Conservation (phyloP, 1,139 yeast species). For the Geotrichum fermentans region DNA sequence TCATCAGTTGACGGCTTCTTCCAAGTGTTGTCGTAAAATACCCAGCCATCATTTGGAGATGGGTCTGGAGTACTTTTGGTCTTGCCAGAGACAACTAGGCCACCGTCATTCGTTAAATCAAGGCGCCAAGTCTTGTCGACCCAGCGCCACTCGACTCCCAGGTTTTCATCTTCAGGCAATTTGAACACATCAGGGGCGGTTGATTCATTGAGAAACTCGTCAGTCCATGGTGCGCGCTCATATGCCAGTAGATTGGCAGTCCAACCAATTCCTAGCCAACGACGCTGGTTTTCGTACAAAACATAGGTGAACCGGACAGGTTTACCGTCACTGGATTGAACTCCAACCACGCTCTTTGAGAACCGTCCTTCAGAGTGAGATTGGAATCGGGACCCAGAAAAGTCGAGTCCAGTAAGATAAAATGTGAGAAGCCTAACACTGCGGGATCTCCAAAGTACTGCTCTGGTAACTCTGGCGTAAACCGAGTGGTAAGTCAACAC, state of each 20-base stretch:
- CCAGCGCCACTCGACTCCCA: constrained; percentile 79
- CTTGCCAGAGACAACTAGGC: constrained; percentile 41
- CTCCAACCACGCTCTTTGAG: constrained; percentile 37
- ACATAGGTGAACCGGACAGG: constrained; percentile 88
- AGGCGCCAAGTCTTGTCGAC: constrained; percentile 87
- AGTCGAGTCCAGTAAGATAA: constrained; percentile 82
- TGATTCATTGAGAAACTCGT: constrained; percentile 84
- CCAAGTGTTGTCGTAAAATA: constrained; percentile 92
- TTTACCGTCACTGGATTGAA: constrained; percentile 51
- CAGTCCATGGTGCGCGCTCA: constrained; percentile 96
- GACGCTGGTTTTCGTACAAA: constrained; percentile 90
- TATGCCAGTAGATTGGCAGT: constrained; percentile 84
- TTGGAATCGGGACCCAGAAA: constrained; percentile 47
- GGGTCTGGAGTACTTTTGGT: constrained; percentile 75
- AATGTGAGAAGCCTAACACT: constrained; percentile 64
- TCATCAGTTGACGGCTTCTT: constrained; percentile 85
- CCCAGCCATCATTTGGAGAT: constrained; percentile 72
- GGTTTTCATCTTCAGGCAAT: constrained; percentile 66
- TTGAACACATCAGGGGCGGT: constrained; percentile 70
- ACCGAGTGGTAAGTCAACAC: constrained; percentile 80
- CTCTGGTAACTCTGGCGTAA: constrained; percentile 75
- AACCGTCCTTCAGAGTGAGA: constrained; percentile 6
- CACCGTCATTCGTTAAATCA: constrained; percentile 83
- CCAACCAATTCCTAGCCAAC: constrained; percentile 99
- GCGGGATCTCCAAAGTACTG: constrained; percentile 77